Evolutionary conservation across 257 asterid species (phyloP), one percentile per base, ranked within the genome.

Genomic region (Solanum paucissectum): DNA sequence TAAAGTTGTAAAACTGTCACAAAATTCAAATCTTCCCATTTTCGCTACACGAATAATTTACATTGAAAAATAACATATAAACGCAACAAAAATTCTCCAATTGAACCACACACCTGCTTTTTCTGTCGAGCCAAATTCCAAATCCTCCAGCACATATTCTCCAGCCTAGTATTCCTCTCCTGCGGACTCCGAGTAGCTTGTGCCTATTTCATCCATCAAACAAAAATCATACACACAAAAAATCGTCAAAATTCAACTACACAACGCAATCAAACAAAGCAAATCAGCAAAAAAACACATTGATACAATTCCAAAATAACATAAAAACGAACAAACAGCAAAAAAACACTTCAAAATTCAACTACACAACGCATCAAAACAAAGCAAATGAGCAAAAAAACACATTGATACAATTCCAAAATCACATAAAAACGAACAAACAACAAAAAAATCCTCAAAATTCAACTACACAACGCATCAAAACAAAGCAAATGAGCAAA

Each of bases 41-140:
- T 76, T 25, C 12, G 1, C 36, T 25, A 6, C 58, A 76, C 29
- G 27, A 40, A 25, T n/a, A 75, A 75, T 5, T 12, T 11, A 38
- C 55, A 23, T 18, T 23, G 21, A n/a, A 37, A 75, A 75, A 75
- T 36, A 36, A 73, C 44, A 71, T 71, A 32, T 11, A 71, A 16
- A 1, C 42, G 7, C 25, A 33, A 72, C 79, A 32, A 72, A 29
- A 72, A 72, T 16, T 33, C 42, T 72, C 25, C 42, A 33, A 32
- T 34, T 18, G 46, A 34, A 73, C 23, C 81, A 34, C 73, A 86
- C 25, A 87, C 99, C 98, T 96, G 98, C 92, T 96, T 96, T 87
- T 96, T 96, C 94, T 95, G 99, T 91, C 98, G 98, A 88, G 99
- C 99, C 94, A 96, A 90, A 93, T 95, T 96, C 99, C 99, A 96